Evolutionary conservation across 306 rosid genomes (phyloP), one percentile per base, ranked within the genome.

Genomic region (Lathyrus oleraceus): DNA sequence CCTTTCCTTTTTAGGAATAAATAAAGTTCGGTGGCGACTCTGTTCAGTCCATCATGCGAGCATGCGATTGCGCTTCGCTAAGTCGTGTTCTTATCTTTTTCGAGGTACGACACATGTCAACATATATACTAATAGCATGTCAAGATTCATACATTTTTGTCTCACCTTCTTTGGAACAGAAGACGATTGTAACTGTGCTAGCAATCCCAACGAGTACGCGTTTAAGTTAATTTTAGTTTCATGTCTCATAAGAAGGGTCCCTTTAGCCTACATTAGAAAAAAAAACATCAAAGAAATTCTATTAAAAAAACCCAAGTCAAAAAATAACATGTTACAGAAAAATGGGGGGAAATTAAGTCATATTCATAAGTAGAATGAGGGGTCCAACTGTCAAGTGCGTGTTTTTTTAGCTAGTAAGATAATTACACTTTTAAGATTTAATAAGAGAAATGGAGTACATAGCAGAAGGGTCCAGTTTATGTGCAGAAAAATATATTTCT

Each of bases 161-260:
- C 81, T 74, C 86, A 94, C 98, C 98, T 90, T 94, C 82, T 92
- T 86, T 75, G 97, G 96, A 78, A 87, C 98, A 73, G 90, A 90
- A 85, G 96, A 80, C 51, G 98, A 91, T 82, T 94, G 97, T 49
- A 94, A 84, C 78, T 94, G 98, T 69, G 96, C 96, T 74, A 94
- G 82, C 74, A 94, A 81, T 74, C 97, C 98, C 80, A 94, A 88
- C 98, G 96, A 90, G 78, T 90, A 90, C 30, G 91, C 96, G 84
- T 94, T 94, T 61, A 96, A 94, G 81, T 90, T 94, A 10, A 94
- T 85, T 86, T 94, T 96, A 72, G 98, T 97, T 82, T 94, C 98
- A 75, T 94, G 95, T 66, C 98, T 88, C 96, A 93, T 93, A 65
- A 94, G 85, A 79, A 94, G 92, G 57, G 97, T 94, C 61, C 95